These are phyloP conservation scores for Salix udensis DNA, from an alignment of 345 rosid genomes.

Conservation along the genomic window DNA sequence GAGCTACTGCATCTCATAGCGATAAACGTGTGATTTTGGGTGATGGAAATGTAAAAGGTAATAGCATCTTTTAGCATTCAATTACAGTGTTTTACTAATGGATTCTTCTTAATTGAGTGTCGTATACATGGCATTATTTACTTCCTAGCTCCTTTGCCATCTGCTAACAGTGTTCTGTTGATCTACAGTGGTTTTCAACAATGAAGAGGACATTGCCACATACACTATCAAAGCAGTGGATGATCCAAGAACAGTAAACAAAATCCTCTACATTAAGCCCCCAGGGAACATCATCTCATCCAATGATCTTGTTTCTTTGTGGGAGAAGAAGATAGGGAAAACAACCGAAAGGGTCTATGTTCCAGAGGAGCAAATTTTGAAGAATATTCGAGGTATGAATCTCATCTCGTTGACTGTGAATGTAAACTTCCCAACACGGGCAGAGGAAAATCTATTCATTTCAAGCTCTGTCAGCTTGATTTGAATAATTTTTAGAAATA, in stretches of 20 bases:
- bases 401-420: too few species aligned
- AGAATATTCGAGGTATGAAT: constrained; percentile 45
- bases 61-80: too few species aligned
- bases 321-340: constrained; percentile 69
- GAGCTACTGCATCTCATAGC: constrained; percentile 52
- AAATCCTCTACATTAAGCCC: constrained; percentile 49
- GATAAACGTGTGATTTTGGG: constrained; percentile 51
- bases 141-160: too few species aligned
- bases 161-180: neutral
- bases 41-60: constrained; percentile 56
- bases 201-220: constrained; percentile 51
- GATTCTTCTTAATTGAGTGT: too few species aligned
- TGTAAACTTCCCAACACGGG: too few species aligned
- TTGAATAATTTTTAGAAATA: neutral
- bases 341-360: constrained; percentile 48
- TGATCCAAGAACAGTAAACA: constrained; percentile 63
- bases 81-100: too few species aligned
- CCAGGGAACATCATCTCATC: constrained; percentile 49
- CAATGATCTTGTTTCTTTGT: constrained; percentile 52
- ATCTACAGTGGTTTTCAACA: constrained; percentile 44
- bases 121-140: too few species aligned
- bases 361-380: constrained; percentile 52
- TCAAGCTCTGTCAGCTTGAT: too few species aligned
- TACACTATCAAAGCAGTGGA: constrained; percentile 53
- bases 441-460: too few species aligned